Base-by-base conservation (phyloP, 257 asterid species). In the Salvia hispanica region DNA sequence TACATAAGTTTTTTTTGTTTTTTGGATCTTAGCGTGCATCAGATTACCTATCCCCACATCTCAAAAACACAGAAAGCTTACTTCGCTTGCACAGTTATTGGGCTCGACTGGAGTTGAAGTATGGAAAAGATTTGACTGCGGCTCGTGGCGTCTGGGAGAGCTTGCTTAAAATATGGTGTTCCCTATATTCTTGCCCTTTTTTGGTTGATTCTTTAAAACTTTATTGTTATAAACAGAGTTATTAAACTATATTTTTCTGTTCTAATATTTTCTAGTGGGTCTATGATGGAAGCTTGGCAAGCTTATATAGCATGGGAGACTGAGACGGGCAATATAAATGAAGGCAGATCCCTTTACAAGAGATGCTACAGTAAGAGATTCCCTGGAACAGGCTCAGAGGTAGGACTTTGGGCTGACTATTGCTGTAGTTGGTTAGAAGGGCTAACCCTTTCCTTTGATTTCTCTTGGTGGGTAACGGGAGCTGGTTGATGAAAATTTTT, bases 81-180 rank as follows among this genome's bases (percentile, higher is more conserved):
- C 77, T 93, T 57, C 79, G 69, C 69, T 70, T 91, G 82, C 71
- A 85, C 69, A 76, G 80, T 77, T 94, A 94, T 70, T 94, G 99
- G 99, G 89, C 97, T 62, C 89, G 72, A 67, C 80, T 94, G 70
- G 97, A 91, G 87, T 78, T 70, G 7, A 79, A 75, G 54, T 71
- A 87, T 77, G 96, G 95, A 56, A 91, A 87, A 67, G 92, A 88
- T 84, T 55, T 78, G 76, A 76, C 58, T 78, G 95, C 96, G 66
- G 96, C 97, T 58, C 96, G 93, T 82, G 85, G 95, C 76, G 96
- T 91, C 68, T 94, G 99, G 97, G 97, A 94, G 79, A 83, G 84
- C 88, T 80, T 94, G 76, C 91, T 94, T 63, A 91, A 94, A 67
- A 75, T 72, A 62, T 78, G 99, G 99, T 94, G 36, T 55, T 59